Conservation (phyloP, 805 yeast species). For the Lipomyces orientalis region DNA sequence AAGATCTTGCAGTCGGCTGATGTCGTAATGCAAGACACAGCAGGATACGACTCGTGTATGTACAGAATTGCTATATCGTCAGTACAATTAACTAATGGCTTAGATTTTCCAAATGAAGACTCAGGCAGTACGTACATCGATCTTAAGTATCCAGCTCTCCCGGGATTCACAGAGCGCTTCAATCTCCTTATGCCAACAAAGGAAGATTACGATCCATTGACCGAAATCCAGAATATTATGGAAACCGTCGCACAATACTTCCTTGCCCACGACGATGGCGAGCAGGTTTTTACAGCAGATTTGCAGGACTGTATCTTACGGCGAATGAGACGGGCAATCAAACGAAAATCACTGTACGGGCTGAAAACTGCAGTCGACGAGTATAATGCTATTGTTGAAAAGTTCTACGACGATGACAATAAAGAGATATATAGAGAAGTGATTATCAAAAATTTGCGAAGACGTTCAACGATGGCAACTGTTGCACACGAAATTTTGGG, state of each 20-base stretch:
- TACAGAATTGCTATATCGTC: neutral
- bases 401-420: slow-evolving; percentile 46
- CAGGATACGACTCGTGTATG: slow-evolving; percentile 14
- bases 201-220: slow-evolving; percentile 64
- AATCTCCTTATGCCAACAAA: slow-evolving; percentile 22
- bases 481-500: slow-evolving; percentile 71
- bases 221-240: slow-evolving; percentile 61
- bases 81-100: neutral
- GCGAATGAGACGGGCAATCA: slow-evolving; percentile 42
- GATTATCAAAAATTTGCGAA: slow-evolving; percentile 7
- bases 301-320: slow-evolving; percentile 45
- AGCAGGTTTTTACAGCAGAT: slow-evolving; percentile 20
- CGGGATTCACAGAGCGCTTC: slow-evolving; percentile 26
- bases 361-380: slow-evolving; percentile 49
- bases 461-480: slow-evolving; percentile 17
- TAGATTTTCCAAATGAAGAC: slow-evolving; percentile 6
- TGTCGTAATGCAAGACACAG: neutral
- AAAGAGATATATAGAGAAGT: slow-evolving; percentile 43
- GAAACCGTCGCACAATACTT: slow-evolving; percentile 49
- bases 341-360: slow-evolving; percentile 42
- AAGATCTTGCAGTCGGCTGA: slow-evolving; percentile 14
- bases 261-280: slow-evolving; percentile 47
- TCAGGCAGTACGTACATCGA: slow-evolving; percentile 13
- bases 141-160: slow-evolving; percentile 27
- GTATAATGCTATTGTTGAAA: slow-evolving; percentile 52